Conservation (phyloP, 805 yeast species). For the Millerozyma miso region DNA sequence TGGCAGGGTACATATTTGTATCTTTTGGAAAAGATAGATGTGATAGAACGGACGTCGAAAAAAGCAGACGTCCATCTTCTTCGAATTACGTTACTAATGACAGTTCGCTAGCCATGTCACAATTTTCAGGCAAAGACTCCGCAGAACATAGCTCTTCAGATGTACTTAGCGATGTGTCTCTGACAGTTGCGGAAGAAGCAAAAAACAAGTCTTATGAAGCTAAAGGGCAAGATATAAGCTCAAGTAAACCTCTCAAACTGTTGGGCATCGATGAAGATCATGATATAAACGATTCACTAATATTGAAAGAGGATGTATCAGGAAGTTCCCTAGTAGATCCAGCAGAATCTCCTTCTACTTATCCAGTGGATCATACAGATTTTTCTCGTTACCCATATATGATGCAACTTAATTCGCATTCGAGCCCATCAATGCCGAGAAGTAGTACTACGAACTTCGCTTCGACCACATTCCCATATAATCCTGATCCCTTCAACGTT, state of each 20-base stretch:
- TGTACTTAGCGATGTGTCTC: neutral
- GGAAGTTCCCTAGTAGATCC: neutral
- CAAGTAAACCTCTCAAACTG: neutral
- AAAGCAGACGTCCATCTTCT: neutral
- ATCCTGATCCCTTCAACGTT: constrained; percentile 29
- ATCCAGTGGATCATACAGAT: constrained; percentile 7
- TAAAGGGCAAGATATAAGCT: constrained; percentile 1
- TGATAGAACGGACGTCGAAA: constrained; percentile 20
- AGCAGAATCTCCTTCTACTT: constrained; percentile 5
- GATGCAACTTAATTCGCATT: constrained; percentile 1
- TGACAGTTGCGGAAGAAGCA: constrained; percentile 1
- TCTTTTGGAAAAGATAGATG: constrained; percentile 35
- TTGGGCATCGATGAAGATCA: constrained; percentile 3
- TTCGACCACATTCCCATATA: constrained; percentile 9
- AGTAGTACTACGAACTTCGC: neutral
- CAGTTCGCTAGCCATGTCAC: neutral
- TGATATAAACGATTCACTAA: neutral
- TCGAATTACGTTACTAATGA: neutral
- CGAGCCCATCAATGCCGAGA: neutral
- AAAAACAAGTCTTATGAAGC: neutral
- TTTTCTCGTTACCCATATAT: neutral
- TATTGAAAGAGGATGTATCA: neutral
- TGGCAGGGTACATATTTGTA: constrained; percentile 4
- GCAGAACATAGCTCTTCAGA: neutral
- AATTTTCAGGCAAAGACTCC: neutral